Evolutionary conservation across 2,329 filamentous ascomycete species (phyloP).

Genomic region (Gremmenia infestans): DNA sequence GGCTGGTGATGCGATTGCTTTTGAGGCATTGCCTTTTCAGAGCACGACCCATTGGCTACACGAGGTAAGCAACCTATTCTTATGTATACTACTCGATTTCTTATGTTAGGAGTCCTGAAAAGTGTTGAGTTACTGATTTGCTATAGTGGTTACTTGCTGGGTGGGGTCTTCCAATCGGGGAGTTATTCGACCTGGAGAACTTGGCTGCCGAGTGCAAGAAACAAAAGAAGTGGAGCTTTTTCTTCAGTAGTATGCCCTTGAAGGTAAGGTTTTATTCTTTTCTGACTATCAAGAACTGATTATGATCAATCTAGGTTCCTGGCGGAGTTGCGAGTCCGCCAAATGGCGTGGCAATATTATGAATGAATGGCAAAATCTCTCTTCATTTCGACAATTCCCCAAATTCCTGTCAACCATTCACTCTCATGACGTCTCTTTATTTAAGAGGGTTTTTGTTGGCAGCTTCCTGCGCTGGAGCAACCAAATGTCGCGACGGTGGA

Average conservation of each 20-base stretch:
- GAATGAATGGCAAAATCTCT: neutral
- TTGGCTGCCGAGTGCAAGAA: constrained; percentile 46
- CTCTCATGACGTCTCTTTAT: too few species aligned
- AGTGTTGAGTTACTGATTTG: too few species aligned
- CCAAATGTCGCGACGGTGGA: too few species aligned
- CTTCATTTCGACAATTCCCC: too few species aligned
- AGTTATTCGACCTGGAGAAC: constrained; percentile 42
- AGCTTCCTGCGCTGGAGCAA: too few species aligned
- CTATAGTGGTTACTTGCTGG: too few species aligned
- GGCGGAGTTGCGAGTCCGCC: constrained; percentile 28
- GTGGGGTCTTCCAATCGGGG: constrained; percentile 39
- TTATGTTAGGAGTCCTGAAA: constrained; percentile 16
- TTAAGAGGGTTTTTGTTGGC: too few species aligned
- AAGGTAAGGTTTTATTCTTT: constrained; percentile 38
- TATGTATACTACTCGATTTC: constrained; percentile 13
- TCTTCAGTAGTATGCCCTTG: constrained; percentile 55
- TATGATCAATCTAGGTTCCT: constrained; percentile 13
- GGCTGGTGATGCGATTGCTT: constrained; percentile 39
- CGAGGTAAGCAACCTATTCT: constrained; percentile 33
- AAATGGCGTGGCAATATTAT: constrained; percentile 29
- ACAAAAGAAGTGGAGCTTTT: constrained; percentile 52
- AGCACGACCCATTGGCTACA: constrained; percentile 24
- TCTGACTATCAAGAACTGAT: neutral
- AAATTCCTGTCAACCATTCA: too few species aligned
- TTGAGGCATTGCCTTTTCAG: constrained; percentile 38